Base-by-base conservation (phyloP, 345 rosid genomes). In the Microcos paniculata region DNA sequence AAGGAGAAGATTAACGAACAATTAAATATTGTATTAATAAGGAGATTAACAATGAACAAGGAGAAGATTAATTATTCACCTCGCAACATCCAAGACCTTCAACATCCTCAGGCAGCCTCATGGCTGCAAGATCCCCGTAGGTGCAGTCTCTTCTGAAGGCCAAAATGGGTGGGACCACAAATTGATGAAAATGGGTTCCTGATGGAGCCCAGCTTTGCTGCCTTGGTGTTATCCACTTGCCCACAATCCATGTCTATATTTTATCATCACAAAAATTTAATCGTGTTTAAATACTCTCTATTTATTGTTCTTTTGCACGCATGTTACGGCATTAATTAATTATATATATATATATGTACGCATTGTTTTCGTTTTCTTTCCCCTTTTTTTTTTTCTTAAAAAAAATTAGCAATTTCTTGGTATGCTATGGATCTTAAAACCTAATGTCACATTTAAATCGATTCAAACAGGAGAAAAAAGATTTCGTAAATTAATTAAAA, bases 211-310 rank as follows among this genome's bases (percentile, higher is more conserved):
- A 96, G 33, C 83, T 87, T 79, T 96, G 99, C 82, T 96, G 85
- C 43, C 92, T 81, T 11, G 91, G 98, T 62, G 98, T 94, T 57
- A 90, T 91, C 98, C 99, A 91, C 80, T 96, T 96, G 8, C 99
- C 99, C 23, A 96, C 99, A 30, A 96, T 91, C 99, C 99, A 96
- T 43, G 98, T 89, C 99, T 96, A 72, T 35, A 28, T n/a, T n/a
- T n/a, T n/a, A n/a, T 48, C 43, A 7, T 21, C 43, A 48, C 18
- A 6, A 51, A 43, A 56, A 31, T 16, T 31, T 4, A 46, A 30
- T 35, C 40, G 55, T 11, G 15, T 28, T 73, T 10, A 73, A 46
- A n/a, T n/a, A n/a, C n/a, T n/a, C n/a, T n/a, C n/a, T 35, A 6
- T 24, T 52, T n/a, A 6, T 52, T 19, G 1, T 8, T 56, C 28